A percentile compares a stretch with the other conserved stretches of the same genome.
phyloP scores from a whole-genome alignment of 2,329 filamentous ascomycete genomes.

The Calonectria honghensis region DNA sequence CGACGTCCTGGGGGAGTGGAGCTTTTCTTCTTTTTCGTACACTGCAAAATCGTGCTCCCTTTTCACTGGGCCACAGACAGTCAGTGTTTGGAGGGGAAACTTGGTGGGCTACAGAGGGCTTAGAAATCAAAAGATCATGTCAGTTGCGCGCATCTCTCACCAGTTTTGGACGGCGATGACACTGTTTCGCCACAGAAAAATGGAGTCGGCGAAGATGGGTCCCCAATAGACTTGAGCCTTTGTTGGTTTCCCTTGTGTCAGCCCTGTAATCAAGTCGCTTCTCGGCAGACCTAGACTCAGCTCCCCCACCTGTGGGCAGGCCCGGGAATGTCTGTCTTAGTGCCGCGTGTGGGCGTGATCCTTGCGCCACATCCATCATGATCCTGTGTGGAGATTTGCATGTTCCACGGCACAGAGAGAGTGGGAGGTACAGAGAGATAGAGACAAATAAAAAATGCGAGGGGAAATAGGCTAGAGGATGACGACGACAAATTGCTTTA shows the following conservation, averaged over 20 bases:
- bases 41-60: not conserved
- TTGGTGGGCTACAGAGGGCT: not conserved
- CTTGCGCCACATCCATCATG: slow-evolving; percentile 24
- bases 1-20: not conserved
- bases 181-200: slow-evolving; percentile 14
- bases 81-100: not conserved
- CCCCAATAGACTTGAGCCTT: slow-evolving; percentile 18
- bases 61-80: not conserved
- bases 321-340: slow-evolving; percentile 12
- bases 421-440: not conserved
- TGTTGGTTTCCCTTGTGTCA: slow-evolving; percentile 30
- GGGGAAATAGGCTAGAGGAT: not conserved
- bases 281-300: slow-evolving; percentile 18
- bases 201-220: not conserved
- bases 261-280: slow-evolving; percentile 32
- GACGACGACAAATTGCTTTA: not conserved
- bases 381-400: slow-evolving; percentile 16
- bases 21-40: not conserved
- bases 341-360: not conserved
- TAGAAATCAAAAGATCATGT: slow-evolving; percentile 12
- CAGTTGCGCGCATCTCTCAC: not conserved
- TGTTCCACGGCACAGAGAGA: not conserved
- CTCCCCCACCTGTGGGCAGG: slow-evolving; percentile 15
- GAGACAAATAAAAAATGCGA: not conserved
- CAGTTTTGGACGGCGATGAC: slow-evolving; percentile 10